Percentiles rank a stretch among this genome's conserved stretches.
Conservation (phyloP, 305 asterid species). For the Monarda citriodora region DNA sequence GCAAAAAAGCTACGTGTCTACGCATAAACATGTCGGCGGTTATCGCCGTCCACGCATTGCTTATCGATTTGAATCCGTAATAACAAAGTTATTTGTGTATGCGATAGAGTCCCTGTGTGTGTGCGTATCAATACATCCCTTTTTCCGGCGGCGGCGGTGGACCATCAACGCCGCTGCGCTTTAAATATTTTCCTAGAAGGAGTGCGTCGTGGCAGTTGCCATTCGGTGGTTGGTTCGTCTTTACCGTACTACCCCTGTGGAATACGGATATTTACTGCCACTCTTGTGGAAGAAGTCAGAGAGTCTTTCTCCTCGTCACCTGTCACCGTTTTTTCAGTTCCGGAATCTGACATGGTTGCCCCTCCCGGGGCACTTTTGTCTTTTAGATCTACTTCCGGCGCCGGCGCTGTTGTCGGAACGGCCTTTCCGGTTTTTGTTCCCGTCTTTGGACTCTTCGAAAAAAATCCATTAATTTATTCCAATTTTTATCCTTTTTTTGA, state of each 20-base stretch:
- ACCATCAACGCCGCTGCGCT: constrained; percentile 19
- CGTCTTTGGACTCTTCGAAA: constrained; percentile 1
- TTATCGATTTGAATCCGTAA: neutral
- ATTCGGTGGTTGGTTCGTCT: constrained; percentile 4
- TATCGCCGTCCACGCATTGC: constrained; percentile 1
- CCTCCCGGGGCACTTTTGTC: constrained; percentile 21
- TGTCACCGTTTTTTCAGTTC: constrained; percentile 40
- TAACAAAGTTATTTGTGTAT: neutral
- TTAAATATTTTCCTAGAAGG: constrained; percentile 16
- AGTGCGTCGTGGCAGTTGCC: constrained; percentile 40
- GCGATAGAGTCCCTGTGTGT: neutral
- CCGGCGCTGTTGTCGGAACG: constrained; percentile 19
- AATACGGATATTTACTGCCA: constrained; percentile 46
- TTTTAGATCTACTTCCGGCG: constrained; percentile 21
- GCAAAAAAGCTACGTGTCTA: neutral
- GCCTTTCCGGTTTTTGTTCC: constrained; percentile 5
- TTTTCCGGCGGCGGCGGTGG: constrained; percentile 19
- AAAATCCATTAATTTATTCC: neutral
- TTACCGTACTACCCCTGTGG: constrained; percentile 44
- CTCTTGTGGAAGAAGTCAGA: constrained; percentile 49
- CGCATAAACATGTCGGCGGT: neutral
- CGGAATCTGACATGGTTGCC: constrained; percentile 15
- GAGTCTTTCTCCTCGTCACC: constrained; percentile 21
- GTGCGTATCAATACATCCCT: neutral
- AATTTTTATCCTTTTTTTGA: neutral